These are phyloP conservation scores for Debaryomycetaceae sp. DNA, from an alignment of 1,139 yeast genomes.

Conservation along the genomic window DNA sequence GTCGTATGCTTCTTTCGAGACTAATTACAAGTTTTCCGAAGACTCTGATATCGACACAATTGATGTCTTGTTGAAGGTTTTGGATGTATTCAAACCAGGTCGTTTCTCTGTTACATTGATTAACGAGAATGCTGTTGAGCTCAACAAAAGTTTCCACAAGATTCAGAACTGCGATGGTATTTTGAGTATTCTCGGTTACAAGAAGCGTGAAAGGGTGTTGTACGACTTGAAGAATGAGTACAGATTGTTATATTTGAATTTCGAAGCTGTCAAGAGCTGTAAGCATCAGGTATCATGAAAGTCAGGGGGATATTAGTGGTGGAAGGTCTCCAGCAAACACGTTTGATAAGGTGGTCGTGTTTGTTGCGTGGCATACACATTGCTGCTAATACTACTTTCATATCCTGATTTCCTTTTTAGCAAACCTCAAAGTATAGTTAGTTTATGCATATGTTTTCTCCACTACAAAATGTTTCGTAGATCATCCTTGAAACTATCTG, in stretches of 20 bases:
- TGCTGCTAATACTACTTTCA: background rate
- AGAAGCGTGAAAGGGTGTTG: conserved; percentile 61
- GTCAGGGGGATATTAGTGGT: conserved; percentile 10
- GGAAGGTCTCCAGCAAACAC: background rate
- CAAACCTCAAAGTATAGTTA: too few species aligned
- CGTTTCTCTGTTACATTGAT: conserved; percentile 74
- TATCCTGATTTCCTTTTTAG: background rate
- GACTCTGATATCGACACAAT: conserved; percentile 38
- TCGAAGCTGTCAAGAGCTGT: conserved; percentile 14
- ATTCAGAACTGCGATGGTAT: conserved; percentile 30
- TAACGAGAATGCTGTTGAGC: conserved; percentile 23
- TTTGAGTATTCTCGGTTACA: conserved; percentile 49
- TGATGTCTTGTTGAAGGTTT: conserved; percentile 54
- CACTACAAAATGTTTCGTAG: too few species aligned
- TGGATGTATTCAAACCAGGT: conserved; percentile 68
- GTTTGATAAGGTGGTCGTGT: background rate
- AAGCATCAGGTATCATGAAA: background rate
- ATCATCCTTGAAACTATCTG: too few species aligned
- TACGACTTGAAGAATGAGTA: conserved; percentile 61
- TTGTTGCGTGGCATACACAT: background rate
- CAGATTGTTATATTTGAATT: conserved; percentile 46
- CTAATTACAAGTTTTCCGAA: conserved; percentile 61
- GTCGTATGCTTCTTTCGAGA: conserved; percentile 95
- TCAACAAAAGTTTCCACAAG: conserved; percentile 18
- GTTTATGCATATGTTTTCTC: too few species aligned